Evolutionary conservation across 768 basidiomycete species (phyloP), one percentile per base, ranked within the genome.

Genomic region (Paxillus rubicundulus): DNA sequence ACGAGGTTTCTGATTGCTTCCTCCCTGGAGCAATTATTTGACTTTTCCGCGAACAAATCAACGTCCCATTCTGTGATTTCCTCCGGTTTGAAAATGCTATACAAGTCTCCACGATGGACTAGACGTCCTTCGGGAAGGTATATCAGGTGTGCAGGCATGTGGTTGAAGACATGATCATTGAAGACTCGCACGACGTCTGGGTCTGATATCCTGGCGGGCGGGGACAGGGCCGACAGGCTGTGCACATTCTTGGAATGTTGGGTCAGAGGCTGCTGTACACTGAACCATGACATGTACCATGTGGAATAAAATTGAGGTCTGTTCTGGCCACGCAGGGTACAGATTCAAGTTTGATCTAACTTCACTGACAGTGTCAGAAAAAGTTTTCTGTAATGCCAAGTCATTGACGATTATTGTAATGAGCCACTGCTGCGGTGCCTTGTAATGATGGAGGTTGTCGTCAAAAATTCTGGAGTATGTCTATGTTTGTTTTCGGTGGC

Each of bases 141-240:
- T 12, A 61, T 45, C n/a, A 61, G 59, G 18, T 61, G 55, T 9
- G 50, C 28, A 10, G 60, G 60, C 55, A 61, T 57, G 20, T 54
- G 24, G 21, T 61, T 54, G 21, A 52, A 61, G 50, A 60, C 47
- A 16, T 57, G 47, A 32, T 59, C 57, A 21, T 59, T 28, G 27
- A 60, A 61, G 43, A 46, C 36, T 1, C 41, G n/a, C 5, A 30
- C 17, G 39, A 53, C 45, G 13, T 52, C 58, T 12, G 46, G 37
- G 13, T 52, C 58, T 9, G 46, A 40, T 33, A 37, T 28, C 44
- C 18, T 41, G 36, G 12, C 49, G 39, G n/a, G 34, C 14, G 27
- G 13, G 14, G n/a, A n/a, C n/a, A n/a, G n/a, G n/a, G n/a, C n/a
- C n/a, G 8, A 40, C 13, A 10, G 7, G 39, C 30, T 30, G 8